Evolutionary conservation across 2,329 filamentous ascomycete genomes (phyloP).

Genomic region (Ophiostoma montium): DNA sequence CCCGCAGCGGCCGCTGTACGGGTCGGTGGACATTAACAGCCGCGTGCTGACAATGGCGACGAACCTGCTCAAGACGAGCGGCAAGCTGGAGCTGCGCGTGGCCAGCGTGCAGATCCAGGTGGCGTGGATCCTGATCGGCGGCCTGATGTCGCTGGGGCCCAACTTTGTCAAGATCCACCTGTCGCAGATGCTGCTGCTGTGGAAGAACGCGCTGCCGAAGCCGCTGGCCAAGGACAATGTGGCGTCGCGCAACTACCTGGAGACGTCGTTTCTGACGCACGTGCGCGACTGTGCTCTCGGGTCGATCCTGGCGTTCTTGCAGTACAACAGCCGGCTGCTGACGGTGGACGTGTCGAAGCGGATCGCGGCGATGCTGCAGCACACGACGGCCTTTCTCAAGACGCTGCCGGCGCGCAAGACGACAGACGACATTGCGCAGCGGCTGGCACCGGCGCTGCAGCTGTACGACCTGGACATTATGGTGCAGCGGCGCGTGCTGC

Average conservation of each 20-base stretch:
- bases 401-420: conserved; percentile 71
- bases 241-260: conserved; percentile 66
- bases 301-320: conserved; percentile 80
- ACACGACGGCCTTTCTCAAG: conserved; percentile 79
- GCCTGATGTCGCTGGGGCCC: conserved; percentile 87
- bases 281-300: conserved; percentile 89
- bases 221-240: conserved; percentile 88
- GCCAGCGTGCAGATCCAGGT: conserved; percentile 95
- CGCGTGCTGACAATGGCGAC: conserved; percentile 84
- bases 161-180: conserved; percentile 99
- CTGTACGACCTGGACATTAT: conserved; percentile 83
- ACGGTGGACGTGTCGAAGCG: conserved; percentile 90
- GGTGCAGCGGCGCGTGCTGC: conserved; percentile 82
- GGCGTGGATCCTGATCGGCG: conserved; percentile 93
- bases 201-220: conserved; percentile 94
- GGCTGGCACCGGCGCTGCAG: conserved; percentile 72
- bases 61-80: conserved; percentile 79
- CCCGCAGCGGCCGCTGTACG: conserved; percentile 75
- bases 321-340: conserved; percentile 82
- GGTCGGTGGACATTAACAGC: conserved; percentile 90
- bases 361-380: conserved; percentile 87
- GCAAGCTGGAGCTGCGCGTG: conserved; percentile 76
- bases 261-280: conserved; percentile 85
- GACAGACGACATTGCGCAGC: conserved; percentile 72
- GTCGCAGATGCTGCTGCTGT: conserved; percentile 80